Percentiles rank a stretch among this genome's conserved stretches.
Conservation (phyloP, 1,139 yeast genomes). For the Saccharomyces uvarum region DNA sequence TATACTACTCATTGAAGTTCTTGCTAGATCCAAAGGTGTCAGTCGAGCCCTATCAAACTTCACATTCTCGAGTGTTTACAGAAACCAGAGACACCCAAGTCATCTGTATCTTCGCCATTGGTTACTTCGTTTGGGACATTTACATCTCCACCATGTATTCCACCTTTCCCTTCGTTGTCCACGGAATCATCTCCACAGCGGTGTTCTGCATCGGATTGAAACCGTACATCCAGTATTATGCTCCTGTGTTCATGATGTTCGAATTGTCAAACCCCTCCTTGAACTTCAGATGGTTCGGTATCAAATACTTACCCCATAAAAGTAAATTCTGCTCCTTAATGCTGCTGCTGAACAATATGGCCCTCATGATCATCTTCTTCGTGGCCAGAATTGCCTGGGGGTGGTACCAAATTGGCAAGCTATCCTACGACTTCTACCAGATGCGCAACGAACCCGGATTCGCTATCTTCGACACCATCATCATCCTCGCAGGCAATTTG, state of each 20-base stretch:
- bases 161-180: constrained; percentile 67
- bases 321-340: constrained; percentile 45
- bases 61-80: constrained; percentile 51
- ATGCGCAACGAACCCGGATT: constrained; percentile 39
- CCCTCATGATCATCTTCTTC: constrained; percentile 66
- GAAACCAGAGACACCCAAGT: constrained; percentile 68
- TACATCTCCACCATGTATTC: constrained; percentile 55
- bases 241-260: constrained; percentile 76
- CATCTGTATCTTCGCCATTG: constrained; percentile 63
- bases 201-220: constrained; percentile 59
- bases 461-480: constrained; percentile 38
- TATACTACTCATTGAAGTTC: constrained; percentile 24
- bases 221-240: constrained; percentile 77
- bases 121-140: constrained; percentile 92
- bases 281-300: constrained; percentile 84
- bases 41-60: constrained; percentile 17
- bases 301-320: constrained; percentile 43
- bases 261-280: constrained; percentile 92
- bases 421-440: constrained; percentile 48
- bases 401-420: constrained; percentile 54
- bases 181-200: constrained; percentile 73
- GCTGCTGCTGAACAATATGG: constrained; percentile 60
- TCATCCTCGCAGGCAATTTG: constrained; percentile 55
- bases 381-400: constrained; percentile 81
- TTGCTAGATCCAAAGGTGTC: constrained; percentile 12